Percentiles rank a stretch among this genome's conserved stretches.
Evolutionary conservation across 805 yeast genomes (phyloP).

Genomic region (Blastobotrys parvus): DNA sequence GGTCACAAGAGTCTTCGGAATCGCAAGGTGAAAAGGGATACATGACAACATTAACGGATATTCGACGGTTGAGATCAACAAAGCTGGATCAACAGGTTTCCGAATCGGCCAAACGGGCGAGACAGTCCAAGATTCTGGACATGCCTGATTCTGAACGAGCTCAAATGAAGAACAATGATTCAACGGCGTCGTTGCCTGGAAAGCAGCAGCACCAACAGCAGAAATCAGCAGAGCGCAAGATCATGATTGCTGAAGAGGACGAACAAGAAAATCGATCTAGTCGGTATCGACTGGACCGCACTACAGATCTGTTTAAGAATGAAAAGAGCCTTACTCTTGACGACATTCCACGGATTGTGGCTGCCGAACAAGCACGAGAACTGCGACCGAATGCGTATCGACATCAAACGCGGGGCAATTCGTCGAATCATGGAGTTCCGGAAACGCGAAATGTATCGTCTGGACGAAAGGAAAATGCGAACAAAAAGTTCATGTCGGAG

Average conservation of each 20-base stretch:
- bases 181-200: constrained; percentile 9
- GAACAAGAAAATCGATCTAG: constrained; percentile 1
- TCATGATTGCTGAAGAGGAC: constrained; percentile 14
- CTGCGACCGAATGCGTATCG: constrained; percentile 87
- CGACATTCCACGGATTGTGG: constrained; percentile 94
- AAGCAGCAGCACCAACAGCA: not conserved
- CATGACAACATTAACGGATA: constrained; percentile 63
- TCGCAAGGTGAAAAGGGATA: constrained; percentile 33
- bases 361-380: constrained; percentile 93
- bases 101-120: constrained; percentile 46
- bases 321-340: constrained; percentile 86
- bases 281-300: constrained; percentile 39
- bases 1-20: constrained; percentile 1
- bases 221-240: constrained; percentile 4
- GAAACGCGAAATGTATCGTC: constrained; percentile 6
- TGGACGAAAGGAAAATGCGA: not conserved
- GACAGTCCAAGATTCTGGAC: constrained; percentile 59
- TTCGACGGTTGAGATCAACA: constrained; percentile 64
- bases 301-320: constrained; percentile 62
- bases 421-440: constrained; percentile 13
- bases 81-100: constrained; percentile 56
- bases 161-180: constrained; percentile 13
- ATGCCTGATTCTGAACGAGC: constrained; percentile 37
- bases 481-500: constrained; percentile 23
- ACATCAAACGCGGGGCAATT: constrained; percentile 46